A percentile compares a stretch with the other conserved stretches of the same genome.
These are phyloP conservation scores for Ustilago shanxiensis DNA, from an alignment of 1,284 basidiomycete genomes.

Conservation along the genomic window DNA sequence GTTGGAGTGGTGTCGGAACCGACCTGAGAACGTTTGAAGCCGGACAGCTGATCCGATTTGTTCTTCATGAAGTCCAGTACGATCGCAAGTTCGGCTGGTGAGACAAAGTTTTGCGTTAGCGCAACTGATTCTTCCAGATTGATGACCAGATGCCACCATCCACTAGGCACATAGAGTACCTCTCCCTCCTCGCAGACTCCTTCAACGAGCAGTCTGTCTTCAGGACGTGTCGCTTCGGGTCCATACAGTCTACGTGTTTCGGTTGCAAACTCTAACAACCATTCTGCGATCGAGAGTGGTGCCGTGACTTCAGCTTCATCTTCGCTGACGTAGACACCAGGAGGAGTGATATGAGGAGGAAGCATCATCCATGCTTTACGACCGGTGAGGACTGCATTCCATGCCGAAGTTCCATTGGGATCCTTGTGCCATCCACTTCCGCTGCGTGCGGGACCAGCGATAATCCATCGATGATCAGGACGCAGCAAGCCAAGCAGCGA, in stretches of 20 bases:
- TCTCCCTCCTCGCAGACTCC: conserved; percentile 71
- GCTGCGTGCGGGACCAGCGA: conserved; percentile 61
- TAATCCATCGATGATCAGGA: conserved; percentile 66
- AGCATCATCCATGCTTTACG: conserved; percentile 72
- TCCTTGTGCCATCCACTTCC: conserved; percentile 69
- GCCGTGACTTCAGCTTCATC: conserved; percentile 70
- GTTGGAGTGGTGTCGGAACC: background rate
- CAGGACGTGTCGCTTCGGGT: conserved; percentile 30
- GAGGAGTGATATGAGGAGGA: conserved; percentile 70
- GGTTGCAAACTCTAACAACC: conserved; percentile 71
- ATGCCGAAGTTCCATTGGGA: conserved; percentile 71
- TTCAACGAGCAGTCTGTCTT: conserved; percentile 66
- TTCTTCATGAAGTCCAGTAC: conserved; percentile 72
- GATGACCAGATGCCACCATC: conserved; percentile 68
- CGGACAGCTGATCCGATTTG: conserved; percentile 71
- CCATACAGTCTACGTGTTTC: conserved; percentile 69
- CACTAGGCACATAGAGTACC: conserved; percentile 70
- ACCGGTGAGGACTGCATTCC: conserved; percentile 72
- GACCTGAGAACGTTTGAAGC: conserved; percentile 67
- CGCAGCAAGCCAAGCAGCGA: conserved; percentile 54
- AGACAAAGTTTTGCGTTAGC: conserved; percentile 73
- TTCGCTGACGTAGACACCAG: conserved; percentile 71
- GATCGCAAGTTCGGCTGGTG: conserved; percentile 69
- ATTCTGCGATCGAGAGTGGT: conserved; percentile 70
- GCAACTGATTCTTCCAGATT: conserved; percentile 69